A percentile compares a stretch with the other conserved stretches of the same genome.
These are phyloP conservation scores for Penicillium lividum DNA, from an alignment of 495 filamentous ascomycete genomes.

Conservation along the genomic window DNA sequence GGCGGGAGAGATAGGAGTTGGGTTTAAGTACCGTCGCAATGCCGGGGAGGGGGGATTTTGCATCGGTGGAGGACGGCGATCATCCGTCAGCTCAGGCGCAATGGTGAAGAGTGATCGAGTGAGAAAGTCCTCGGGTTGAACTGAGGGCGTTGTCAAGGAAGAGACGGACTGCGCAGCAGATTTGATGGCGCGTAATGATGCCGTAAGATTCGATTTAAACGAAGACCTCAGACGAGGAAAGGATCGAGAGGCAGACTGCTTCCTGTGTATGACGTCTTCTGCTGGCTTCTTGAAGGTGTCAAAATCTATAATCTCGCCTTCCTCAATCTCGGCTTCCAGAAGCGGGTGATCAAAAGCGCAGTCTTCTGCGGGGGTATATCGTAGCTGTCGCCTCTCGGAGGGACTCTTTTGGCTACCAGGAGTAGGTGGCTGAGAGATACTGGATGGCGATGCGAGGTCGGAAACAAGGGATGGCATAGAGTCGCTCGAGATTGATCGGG, in stretches of 20 bases:
- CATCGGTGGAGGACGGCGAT: slow-evolving; percentile 78
- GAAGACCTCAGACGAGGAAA: slow-evolving; percentile 51
- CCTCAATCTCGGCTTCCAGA: slow-evolving; percentile 39
- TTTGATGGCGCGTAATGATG: slow-evolving; percentile 83
- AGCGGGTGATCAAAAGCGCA: slow-evolving; percentile 60
- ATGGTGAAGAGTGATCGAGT: slow-evolving; percentile 80
- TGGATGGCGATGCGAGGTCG: slow-evolving; percentile 51
- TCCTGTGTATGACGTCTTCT: slow-evolving; percentile 22
- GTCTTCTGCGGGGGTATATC: slow-evolving; percentile 50
- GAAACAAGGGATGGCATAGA: slow-evolving; percentile 63
- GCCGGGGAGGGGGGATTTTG: slow-evolving; percentile 78
- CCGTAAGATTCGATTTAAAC: slow-evolving; percentile 94
- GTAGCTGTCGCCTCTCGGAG: slow-evolving; percentile 42
- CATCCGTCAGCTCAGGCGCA: slow-evolving; percentile 80
- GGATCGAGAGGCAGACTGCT: slow-evolving; percentile 27
- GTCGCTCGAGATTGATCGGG: slow-evolving; percentile 57
- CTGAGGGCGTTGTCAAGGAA: slow-evolving; percentile 67
- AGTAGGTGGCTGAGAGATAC: slow-evolving; percentile 38
- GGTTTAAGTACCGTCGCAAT: slow-evolving; percentile 91
- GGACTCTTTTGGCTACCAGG: slow-evolving; percentile 40
- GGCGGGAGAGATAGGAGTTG: slow-evolving; percentile 65
- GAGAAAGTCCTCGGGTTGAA: slow-evolving; percentile 85
- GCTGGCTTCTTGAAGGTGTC: slow-evolving; percentile 21
- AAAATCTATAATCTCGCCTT: slow-evolving; percentile 30
- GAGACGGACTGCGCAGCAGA: slow-evolving; percentile 84